Evolutionary conservation across 306 rosid species (phyloP).

Genomic region (Prunus padus): DNA sequence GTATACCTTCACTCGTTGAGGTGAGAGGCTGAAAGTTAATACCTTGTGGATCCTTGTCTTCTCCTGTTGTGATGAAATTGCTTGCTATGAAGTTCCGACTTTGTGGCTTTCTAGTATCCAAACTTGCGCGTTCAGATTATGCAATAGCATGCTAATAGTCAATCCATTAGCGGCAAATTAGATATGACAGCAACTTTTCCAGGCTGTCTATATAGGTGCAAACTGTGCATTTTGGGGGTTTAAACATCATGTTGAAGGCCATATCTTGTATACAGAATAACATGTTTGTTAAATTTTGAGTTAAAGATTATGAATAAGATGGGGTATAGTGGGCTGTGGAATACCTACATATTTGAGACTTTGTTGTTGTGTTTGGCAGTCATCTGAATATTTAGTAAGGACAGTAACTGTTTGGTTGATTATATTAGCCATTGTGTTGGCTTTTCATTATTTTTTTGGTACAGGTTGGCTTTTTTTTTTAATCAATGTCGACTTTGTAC

Average conservation of each 20-base stretch:
- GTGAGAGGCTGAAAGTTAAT: not conserved
- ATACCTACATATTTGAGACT: not conserved
- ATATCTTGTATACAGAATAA: not conserved
- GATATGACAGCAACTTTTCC: not conserved
- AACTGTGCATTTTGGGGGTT: not conserved
- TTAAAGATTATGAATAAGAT: not conserved
- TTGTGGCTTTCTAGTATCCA: too few species aligned
- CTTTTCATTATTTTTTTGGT: too few species aligned
- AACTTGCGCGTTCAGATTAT: not conserved
- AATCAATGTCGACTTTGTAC: not conserved
- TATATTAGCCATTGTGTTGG: not conserved
- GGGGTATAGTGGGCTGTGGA: not conserved
- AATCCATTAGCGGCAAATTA: not conserved
- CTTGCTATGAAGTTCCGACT: too few species aligned
- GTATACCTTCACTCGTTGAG: not conserved
- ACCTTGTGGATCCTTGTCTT: not conserved
- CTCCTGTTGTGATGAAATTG: not conserved
- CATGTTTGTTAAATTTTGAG: not conserved
- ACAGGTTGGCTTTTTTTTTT: not conserved
- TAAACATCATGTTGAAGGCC: not conserved
- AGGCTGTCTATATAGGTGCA: not conserved
- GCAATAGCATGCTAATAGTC: not conserved
- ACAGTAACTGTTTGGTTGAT: not conserved
- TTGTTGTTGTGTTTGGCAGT: not conserved
- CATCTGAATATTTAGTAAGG: not conserved